Evolutionary conservation across 345 rosid genomes (phyloP).

Genomic region (Carallia pectinifolia): DNA sequence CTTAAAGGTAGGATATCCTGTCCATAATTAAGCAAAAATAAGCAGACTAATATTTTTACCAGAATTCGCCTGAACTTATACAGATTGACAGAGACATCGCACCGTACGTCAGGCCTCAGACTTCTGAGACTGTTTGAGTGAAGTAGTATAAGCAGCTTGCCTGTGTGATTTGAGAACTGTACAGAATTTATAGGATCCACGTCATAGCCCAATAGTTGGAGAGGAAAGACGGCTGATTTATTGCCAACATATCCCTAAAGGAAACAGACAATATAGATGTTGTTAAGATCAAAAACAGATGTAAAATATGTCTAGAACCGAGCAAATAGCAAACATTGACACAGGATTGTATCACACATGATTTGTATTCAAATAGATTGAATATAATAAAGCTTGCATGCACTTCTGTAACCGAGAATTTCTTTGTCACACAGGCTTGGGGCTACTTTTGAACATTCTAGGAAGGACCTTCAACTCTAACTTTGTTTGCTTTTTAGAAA

Average conservation of each 20-base stretch:
- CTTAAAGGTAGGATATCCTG: conserved; percentile 94
- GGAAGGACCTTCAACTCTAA: not conserved
- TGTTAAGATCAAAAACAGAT: conserved; percentile 4
- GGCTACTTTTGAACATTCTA: not conserved
- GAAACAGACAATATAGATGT: conserved; percentile 6
- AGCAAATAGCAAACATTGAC: not conserved
- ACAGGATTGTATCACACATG: no score
- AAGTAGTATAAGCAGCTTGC: conserved; percentile 50
- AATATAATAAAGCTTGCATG: no score
- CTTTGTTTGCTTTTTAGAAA: no score
- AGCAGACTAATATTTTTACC: not conserved
- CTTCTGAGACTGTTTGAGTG: conserved; percentile 31
- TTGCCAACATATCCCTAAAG: conserved; percentile 95
- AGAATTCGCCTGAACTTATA: conserved; percentile 29
- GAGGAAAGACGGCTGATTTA: conserved; percentile 95
- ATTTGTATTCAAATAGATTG: no score
- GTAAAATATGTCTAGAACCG: conserved; percentile 1
- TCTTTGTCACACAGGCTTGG: not conserved
- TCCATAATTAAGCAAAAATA: conserved; percentile 20
- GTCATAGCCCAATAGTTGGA: conserved; percentile 90
- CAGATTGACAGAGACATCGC: conserved; percentile 35
- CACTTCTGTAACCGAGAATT: not conserved
- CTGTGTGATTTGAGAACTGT: conserved; percentile 97
- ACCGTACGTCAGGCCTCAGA: conserved; percentile 37
- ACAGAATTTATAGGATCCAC: conserved; percentile 97